Evolutionary conservation across 78 protist species (phyloP), one percentile per base, ranked within the genome.

Genomic region (Dictyostelium firmibasis): DNA sequence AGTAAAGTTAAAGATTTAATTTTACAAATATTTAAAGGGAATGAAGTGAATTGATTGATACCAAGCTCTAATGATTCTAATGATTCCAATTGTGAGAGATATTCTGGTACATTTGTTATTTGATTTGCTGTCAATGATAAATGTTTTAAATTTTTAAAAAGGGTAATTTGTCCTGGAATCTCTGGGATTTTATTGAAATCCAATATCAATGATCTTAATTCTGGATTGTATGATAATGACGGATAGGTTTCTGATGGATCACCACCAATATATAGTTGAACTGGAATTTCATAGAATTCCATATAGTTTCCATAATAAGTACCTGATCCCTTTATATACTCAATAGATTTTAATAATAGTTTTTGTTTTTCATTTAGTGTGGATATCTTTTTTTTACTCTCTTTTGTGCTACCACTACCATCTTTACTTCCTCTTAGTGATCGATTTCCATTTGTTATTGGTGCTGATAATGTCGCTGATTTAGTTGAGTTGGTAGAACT

Each of bases 41-140:
- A 81, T 9, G 3, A 2, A 8, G 62, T 60, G 18, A 89, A 69
- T 29, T 57, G 62, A 29, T 89, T 89, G 0, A 81, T 20, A n/a
- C 94, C 94, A 10, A 89, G 5, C 10, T 81, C 82, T 7, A 89
- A 43, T 4, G 83, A 69, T 31, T 64, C 70, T 2, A 89, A n/a
- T 3, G 11, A 14, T 9, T 64, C 43, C 25, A 89, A 27, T 47
- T 81, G 33, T 3, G 60, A 4, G 0, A 89, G 31, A 36, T 25
- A 81, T 9, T 79, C 87, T 0, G 94, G 94, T 35, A 89, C 18
- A 1, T 81, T 81, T 23, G 35, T 78, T 14, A 89, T 2, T 35
- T 79, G 72, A 35, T 89, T 89, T 38, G 94, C 72, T 1, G 88
- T 44, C 60, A 89, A 41, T 23, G 94, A 89, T 11, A 89, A 33